Evolutionary conservation across 2,329 filamentous ascomycete genomes (phyloP).

Genomic region (Phyllosticta paracitricarpa): DNA sequence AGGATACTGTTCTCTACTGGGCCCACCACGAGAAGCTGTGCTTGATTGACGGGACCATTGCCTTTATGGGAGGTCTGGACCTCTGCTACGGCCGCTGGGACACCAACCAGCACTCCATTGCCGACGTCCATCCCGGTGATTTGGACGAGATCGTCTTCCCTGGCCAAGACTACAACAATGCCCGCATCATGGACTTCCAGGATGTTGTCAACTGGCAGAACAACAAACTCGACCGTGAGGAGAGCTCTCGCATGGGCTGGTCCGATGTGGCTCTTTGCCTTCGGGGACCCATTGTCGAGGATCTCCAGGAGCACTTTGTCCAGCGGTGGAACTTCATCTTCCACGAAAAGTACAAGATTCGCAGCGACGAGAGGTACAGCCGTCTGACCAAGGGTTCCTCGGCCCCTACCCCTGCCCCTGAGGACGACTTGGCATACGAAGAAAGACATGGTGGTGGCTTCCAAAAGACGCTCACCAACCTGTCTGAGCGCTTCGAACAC

Average conservation of each 20-base stretch:
- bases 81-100: constrained; percentile 83
- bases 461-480: constrained; percentile 5
- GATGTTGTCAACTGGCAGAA: constrained; percentile 69
- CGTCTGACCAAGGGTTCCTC: constrained; percentile 15
- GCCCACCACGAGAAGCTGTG: constrained; percentile 90
- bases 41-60: constrained; percentile 64
- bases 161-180: constrained; percentile 90
- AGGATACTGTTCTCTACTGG: constrained; percentile 81
- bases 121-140: constrained; percentile 72
- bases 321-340: constrained; percentile 92
- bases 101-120: constrained; percentile 75
- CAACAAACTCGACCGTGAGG: constrained; percentile 75
- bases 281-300: constrained; percentile 63
- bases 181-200: constrained; percentile 69
- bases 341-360: constrained; percentile 63
- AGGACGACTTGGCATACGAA: constrained; percentile 25
- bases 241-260: constrained; percentile 84
- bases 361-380: constrained; percentile 41
- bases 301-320: constrained; percentile 67
- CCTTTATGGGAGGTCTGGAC: constrained; percentile 88
- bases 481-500: constrained; percentile 8
- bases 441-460: constrained; percentile 22
- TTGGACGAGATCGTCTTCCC: constrained; percentile 70
- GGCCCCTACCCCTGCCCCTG: constrained; percentile 24
- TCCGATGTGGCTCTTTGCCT: constrained; percentile 74